These are phyloP conservation scores for Pseudozyma thailandica DNA, from an alignment of 1,284 basidiomycete genomes.

Conservation along the genomic window DNA sequence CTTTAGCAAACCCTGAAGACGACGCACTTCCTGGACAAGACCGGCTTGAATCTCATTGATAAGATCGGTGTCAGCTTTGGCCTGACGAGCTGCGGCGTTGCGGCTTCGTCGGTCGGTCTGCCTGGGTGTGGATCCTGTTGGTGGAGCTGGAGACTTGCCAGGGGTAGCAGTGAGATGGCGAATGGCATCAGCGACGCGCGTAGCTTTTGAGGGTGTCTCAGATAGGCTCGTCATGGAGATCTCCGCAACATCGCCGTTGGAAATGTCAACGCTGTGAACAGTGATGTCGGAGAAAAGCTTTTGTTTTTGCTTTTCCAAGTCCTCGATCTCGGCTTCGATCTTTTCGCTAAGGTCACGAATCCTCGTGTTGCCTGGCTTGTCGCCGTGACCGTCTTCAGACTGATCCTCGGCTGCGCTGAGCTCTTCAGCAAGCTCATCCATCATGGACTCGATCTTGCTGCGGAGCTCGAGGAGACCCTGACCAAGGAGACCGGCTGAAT, in stretches of 20 bases:
- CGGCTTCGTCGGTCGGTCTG: conserved; percentile 53
- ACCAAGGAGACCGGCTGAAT: conserved; percentile 62
- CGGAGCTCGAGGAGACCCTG: conserved; percentile 57
- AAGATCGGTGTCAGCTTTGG: conserved; percentile 53
- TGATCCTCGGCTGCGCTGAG: conserved; percentile 41
- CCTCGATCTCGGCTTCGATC: conserved; percentile 56
- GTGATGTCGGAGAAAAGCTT: conserved; percentile 48
- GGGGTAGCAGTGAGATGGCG: conserved; percentile 43
- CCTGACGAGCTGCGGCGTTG: conserved; percentile 56
- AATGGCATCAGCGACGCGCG: conserved; percentile 41
- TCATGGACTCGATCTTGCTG: conserved; percentile 55
- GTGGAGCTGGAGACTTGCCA: conserved; percentile 36
- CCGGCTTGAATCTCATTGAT: conserved; percentile 61
- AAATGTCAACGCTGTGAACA: conserved; percentile 27
- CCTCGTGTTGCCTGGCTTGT: conserved; percentile 17
- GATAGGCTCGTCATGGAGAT: conserved; percentile 16
- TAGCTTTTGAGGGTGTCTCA: conserved; percentile 44
- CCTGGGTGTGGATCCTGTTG: conserved; percentile 37
- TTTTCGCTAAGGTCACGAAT: conserved; percentile 41
- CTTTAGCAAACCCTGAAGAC: conserved; percentile 55
- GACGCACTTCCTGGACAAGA: conserved; percentile 57
- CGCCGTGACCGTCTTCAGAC: conserved; percentile 25
- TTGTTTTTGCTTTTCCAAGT: conserved; percentile 48
- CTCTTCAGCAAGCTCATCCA: conserved; percentile 59
- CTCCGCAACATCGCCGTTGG: conserved; percentile 25